Evolutionary conservation across 371 early-diverging fungal species (phyloP), one percentile per base, ranked within the genome.

Genomic region (Mucor plumbeus): DNA sequence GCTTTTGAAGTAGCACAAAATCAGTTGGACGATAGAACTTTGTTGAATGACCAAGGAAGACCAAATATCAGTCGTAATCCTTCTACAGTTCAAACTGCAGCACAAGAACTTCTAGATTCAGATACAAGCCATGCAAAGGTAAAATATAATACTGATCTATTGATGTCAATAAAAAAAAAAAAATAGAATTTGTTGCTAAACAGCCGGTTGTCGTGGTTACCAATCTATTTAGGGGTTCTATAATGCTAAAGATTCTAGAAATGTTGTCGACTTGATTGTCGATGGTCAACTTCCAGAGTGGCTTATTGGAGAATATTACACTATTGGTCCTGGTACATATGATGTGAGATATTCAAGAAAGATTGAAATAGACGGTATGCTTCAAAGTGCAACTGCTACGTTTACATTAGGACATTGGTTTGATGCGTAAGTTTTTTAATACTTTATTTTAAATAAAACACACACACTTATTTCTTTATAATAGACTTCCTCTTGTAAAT

Each of bases 401-500:
- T 92, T 87, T 62, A 79, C 82, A 2, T 88, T 90, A 65, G 91
- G 89, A 5, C 90, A 91, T 67, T 87, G 89, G 83, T 87, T 91
- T 78, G 92, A 92, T 71, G 85, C 79, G 87, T 88, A 79, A 68
- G 82, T 59, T 9, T 48, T 5, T 48, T n/a, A n/a, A 5, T 48
- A 11, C 8, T 15, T 54, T 54, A 10, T 15, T 5, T 48, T 36
- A 3, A 7, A 44, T 34, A 17, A 43, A 47, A 15, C 7, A 21
- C 38, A 21, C 38, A 10, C 8, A 44, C 7, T 31, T 35, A 59
- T 38, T 66, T 35, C 56, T 26, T 33, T 9, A 56, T 7, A 64
- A 26, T 54, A 77, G 89, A 53, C 73, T 89, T 56, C 86, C 87
- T 9, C 70, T 88, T 5, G 81, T 85, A 35, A 86, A 89, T 56